Conservation (phyloP, 768 basidiomycete genomes). For the Podaxis carcinomalis region DNA sequence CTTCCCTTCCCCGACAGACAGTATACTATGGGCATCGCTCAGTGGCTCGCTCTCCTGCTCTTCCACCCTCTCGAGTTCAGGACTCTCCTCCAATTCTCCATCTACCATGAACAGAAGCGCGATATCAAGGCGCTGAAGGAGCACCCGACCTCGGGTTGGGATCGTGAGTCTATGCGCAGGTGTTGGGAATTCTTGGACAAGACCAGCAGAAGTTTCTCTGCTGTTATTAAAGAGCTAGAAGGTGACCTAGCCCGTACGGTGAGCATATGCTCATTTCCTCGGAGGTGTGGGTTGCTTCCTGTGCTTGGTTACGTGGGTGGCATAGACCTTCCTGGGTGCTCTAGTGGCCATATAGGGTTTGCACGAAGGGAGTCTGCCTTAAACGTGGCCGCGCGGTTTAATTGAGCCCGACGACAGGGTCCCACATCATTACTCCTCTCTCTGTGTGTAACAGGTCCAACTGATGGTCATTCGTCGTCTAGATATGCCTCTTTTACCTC, state of each 20-base stretch:
- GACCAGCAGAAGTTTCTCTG: conserved; percentile 86
- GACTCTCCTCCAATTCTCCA: conserved; percentile 74
- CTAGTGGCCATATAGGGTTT: not conserved
- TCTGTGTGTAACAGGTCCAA: not conserved
- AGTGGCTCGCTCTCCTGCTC: conserved; percentile 64
- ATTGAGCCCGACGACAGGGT: not conserved
- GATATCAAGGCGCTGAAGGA: conserved; percentile 77
- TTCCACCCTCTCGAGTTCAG: conserved; percentile 84
- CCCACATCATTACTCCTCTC: not conserved
- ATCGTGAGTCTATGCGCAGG: conserved; percentile 77
- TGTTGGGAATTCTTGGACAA: conserved; percentile 89
- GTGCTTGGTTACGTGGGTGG: not conserved
- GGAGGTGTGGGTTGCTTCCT: not conserved
- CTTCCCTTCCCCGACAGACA: not conserved
- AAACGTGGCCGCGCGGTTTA: not conserved
- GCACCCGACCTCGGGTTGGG: conserved; percentile 79
- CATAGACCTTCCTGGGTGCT: not conserved
- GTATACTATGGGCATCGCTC: conserved; percentile 45
- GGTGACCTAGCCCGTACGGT: conserved; percentile 92
- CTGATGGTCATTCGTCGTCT: conserved; percentile 4
- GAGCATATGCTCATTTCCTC: conserved; percentile 29
- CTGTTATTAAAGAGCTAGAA: conserved; percentile 94
- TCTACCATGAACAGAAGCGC: conserved; percentile 78
- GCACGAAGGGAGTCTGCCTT: not conserved
- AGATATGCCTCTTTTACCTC: conserved; percentile 96